Evolutionary conservation across 2,329 filamentous ascomycete species (phyloP), one percentile per base, ranked within the genome.

Genomic region (Talaromyces albobiverticillius): DNA sequence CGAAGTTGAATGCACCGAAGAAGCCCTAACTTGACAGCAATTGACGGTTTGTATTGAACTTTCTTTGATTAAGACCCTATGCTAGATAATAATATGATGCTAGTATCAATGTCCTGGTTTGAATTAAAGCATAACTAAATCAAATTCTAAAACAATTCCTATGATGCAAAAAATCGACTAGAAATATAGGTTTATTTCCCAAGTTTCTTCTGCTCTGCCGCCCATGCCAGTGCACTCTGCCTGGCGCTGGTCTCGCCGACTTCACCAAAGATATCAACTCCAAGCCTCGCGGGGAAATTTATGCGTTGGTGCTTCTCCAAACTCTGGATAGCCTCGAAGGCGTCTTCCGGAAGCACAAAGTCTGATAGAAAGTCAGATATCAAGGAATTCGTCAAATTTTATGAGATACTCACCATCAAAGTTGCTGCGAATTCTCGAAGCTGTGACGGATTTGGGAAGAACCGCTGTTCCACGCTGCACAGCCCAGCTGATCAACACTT

Each of bases 401-500:
- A 34, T n/a, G 11, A 34, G n/a, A 20, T 1, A 9, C 47, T 40
- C 65, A 71, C 74, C 74, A 61, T 74, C 61, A 54, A 78, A 73
- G 52, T 82, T 82, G 41, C 71, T 70, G 48, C 72, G 69, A 51
- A 83, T 82, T 34, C 80, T 70, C 10, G 71, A 71, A 1, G 77
- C 72, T 0, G 79, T 82, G 2, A 82, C 79, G 46, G 76, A 79
- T 67, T 83, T 83, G 13, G 80, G 78, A 38, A 83, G 64, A 8
- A 81, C 79, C 8, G 78, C 72, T 1, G 77, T 80, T 1, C 80
- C 79, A 23, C 80, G 71, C 61, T 81, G 76, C 6, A 82, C 70
- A 11, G 74, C 77, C 79, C 80, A 83, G 43, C 76, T 77, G 53
- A 83, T 76, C 5, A 83, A 69, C 8, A 84, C 64, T 58, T 80